Conservation (phyloP, 805 yeast species). For the Pichia insulana region DNA sequence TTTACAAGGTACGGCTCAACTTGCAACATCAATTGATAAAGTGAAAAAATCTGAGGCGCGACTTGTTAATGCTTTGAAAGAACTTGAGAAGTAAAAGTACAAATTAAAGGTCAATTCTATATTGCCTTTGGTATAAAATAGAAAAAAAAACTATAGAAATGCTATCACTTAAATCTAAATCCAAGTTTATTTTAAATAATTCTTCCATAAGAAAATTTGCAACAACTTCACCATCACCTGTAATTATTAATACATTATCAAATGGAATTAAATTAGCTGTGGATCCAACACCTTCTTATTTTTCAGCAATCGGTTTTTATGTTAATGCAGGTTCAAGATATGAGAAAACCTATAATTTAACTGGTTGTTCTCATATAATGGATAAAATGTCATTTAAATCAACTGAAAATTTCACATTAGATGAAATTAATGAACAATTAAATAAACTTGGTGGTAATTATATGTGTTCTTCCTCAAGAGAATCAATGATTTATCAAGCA, state of each 20-base stretch:
- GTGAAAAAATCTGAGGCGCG: not conserved
- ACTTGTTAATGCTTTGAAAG: not conserved
- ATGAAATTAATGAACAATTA: slow-evolving; percentile 64
- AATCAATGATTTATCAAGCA: slow-evolving; percentile 87
- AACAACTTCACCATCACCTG: slow-evolving; percentile 7
- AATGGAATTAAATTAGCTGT: slow-evolving; percentile 83
- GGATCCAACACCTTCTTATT: slow-evolving; percentile 82
- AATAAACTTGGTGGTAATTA: slow-evolving; percentile 87
- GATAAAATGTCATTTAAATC: slow-evolving; percentile 84
- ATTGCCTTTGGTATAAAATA: too few relatives aligned
- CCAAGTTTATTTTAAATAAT: not conserved
- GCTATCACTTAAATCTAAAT: not conserved
- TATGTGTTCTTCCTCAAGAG: slow-evolving; percentile 88
- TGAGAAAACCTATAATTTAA: slow-evolving; percentile 45
- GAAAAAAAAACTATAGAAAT: too few relatives aligned
- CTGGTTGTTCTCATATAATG: slow-evolving; percentile 75
- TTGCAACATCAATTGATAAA: not conserved
- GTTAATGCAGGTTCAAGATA: slow-evolving; percentile 86
- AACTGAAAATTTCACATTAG: slow-evolving; percentile 48
- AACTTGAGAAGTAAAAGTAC: not conserved
- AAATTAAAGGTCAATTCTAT: not conserved
- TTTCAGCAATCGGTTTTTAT: slow-evolving; percentile 83
- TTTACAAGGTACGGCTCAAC: slow-evolving; percentile 1
- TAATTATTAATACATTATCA: slow-evolving; percentile 34
- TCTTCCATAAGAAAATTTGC: not conserved